Evolutionary conservation across 768 basidiomycete species (phyloP).

Genomic region (Trametes meyenii): DNA sequence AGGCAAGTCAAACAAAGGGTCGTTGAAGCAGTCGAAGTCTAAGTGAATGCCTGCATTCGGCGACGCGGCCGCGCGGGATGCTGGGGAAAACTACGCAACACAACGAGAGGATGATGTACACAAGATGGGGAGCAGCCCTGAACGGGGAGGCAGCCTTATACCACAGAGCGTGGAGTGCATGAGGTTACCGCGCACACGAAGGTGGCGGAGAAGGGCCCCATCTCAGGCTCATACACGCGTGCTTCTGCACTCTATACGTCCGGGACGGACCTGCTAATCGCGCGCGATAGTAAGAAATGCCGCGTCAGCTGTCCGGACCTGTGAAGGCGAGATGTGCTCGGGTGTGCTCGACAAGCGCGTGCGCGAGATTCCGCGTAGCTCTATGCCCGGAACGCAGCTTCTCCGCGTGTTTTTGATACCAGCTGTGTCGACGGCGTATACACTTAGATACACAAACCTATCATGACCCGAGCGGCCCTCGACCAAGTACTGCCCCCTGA

Average conservation of each 20-base stretch:
- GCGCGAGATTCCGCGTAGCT: conserved; percentile 7
- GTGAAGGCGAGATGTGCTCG: conserved; percentile 3
- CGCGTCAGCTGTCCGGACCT: conserved; percentile 16
- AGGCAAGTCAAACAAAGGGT: too few species aligned
- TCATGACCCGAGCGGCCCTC: conserved; percentile 1
- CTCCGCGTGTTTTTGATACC: conserved; percentile 18
- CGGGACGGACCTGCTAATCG: conserved; percentile 3
- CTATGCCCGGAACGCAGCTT: conserved; percentile 11
- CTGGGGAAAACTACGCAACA: conserved; percentile 3
- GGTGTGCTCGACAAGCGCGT: background rate
- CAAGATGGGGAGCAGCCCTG: conserved; percentile 17
- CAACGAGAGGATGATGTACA: background rate
- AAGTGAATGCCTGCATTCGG: conserved; percentile 23
- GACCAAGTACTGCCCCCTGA: conserved; percentile 11
- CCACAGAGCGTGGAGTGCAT: conserved; percentile 16
- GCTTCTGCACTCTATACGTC: conserved; percentile 10
- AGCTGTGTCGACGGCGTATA: conserved; percentile 3
- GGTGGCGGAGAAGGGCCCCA: conserved; percentile 18
- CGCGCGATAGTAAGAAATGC: conserved; percentile 6
- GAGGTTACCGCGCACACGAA: conserved; percentile 23
- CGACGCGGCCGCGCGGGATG: conserved; percentile 11
- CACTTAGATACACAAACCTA: conserved; percentile 5
- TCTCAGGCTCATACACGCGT: conserved; percentile 13
- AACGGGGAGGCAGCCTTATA: conserved; percentile 19
- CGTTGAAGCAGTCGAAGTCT: conserved; percentile 5